Evolutionary conservation across 768 basidiomycete genomes (phyloP).

Genomic region (Daedalea quercina): DNA sequence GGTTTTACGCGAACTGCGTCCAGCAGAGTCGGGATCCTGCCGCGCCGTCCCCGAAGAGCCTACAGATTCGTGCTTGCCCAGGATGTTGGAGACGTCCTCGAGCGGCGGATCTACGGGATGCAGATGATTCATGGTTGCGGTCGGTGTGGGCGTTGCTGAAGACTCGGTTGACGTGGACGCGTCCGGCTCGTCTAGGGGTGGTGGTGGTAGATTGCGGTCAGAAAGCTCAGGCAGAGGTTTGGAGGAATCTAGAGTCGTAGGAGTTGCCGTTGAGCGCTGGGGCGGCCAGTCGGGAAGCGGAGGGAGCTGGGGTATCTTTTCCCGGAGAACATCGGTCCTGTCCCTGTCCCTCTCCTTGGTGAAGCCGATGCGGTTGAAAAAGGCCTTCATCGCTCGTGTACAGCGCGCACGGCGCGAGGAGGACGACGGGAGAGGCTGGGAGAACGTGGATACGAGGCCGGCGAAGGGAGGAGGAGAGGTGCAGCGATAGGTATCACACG

Average conservation of each 20-base stretch:
- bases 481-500: conserved; percentile 3
- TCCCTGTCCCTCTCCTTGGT: conserved; percentile 52
- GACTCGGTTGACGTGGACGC: conserved; percentile 28
- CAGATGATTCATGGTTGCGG: conserved; percentile 20
- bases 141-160: conserved; percentile 29
- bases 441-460: conserved; percentile 14
- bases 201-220: conserved; percentile 34
- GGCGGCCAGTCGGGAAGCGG: conserved; percentile 70
- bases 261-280: conserved; percentile 29
- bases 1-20: conserved; percentile 32
- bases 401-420: conserved; percentile 2
- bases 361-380: conserved; percentile 63
- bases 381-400: conserved; percentile 64
- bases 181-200: conserved; percentile 35
- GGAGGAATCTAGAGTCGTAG: conserved; percentile 42
- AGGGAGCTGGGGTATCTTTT: conserved; percentile 54
- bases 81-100: conserved; percentile 18
- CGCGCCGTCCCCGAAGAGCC: conserved; percentile 11
- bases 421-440: not conserved
- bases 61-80: conserved; percentile 10
- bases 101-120: conserved; percentile 12
- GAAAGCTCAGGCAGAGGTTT: conserved; percentile 73
- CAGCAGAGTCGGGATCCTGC: conserved; percentile 27
- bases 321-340: conserved; percentile 35
- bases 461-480: conserved; percentile 3